Evolutionary conservation across 2,329 filamentous ascomycete genomes (phyloP).

Genomic region (Exophiala mesophila): DNA sequence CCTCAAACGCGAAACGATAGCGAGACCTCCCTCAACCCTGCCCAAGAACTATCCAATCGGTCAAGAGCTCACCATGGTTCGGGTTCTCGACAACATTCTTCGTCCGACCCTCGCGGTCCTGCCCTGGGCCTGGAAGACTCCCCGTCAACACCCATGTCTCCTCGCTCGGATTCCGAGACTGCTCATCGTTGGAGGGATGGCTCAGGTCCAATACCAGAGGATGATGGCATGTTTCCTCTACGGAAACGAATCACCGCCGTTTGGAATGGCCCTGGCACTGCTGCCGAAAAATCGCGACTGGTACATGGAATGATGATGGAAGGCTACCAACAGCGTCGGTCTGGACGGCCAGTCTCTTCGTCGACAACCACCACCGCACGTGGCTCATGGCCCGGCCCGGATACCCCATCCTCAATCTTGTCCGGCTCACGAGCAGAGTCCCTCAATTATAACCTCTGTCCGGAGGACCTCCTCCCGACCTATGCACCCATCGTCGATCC

Average conservation of each 20-base stretch:
- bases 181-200: constrained; percentile 24
- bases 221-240: constrained; percentile 70
- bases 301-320: constrained; percentile 69
- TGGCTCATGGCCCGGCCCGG: constrained; percentile 25
- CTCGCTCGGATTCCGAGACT: constrained; percentile 7
- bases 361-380: constrained; percentile 23
- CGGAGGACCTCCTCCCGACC: constrained; percentile 61
- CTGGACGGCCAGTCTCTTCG: constrained; percentile 24
- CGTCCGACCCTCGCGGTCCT: constrained; percentile 20
- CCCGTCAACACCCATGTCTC: constrained; percentile 1
- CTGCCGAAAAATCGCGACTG: constrained; percentile 63
- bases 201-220: constrained; percentile 56
- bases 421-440: constrained; percentile 27
- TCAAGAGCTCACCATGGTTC: constrained; percentile 20
- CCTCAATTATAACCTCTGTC: constrained; percentile 36
- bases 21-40: constrained; percentile 26
- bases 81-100: constrained; percentile 16
- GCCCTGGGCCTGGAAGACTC: constrained; percentile 4
- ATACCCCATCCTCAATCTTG: constrained; percentile 32
- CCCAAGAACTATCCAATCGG: constrained; percentile 21
- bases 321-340: constrained; percentile 50
- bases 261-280: constrained; percentile 55
- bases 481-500: constrained; percentile 49
- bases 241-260: constrained; percentile 65
- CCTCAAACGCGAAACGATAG: constrained; percentile 20